Conservation (phyloP, 2,329 filamentous ascomycete species). For the Diaporthe sp. region DNA sequence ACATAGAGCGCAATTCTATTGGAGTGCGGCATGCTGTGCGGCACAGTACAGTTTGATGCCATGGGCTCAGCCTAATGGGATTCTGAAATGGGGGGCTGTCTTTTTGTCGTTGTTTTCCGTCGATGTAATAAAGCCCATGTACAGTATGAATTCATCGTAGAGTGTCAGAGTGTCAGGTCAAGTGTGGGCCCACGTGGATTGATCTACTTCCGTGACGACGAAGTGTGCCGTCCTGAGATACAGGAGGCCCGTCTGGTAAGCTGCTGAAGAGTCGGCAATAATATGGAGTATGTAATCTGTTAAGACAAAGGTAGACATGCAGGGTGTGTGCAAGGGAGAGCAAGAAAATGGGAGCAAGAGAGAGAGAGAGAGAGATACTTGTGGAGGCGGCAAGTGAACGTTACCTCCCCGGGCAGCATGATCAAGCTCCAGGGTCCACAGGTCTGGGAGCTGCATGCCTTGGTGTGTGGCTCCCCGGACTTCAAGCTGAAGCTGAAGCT, state of each 20-base stretch:
- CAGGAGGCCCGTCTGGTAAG: neutral
- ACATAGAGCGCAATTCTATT: neutral
- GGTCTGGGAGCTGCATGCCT: constrained; percentile 1
- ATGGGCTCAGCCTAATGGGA: neutral
- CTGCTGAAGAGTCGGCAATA: neutral
- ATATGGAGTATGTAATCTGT: neutral
- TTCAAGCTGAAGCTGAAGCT: constrained; percentile 7
- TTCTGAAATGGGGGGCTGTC: neutral
- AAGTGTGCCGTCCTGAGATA: neutral
- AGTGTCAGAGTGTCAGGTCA: neutral
- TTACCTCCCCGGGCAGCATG: neutral
- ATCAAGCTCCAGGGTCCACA: neutral
- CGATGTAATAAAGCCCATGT: neutral
- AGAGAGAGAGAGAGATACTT: neutral
- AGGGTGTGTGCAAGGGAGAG: neutral
- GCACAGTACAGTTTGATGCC: neutral
- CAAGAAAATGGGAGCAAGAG: neutral
- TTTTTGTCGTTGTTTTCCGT: too few species aligned
- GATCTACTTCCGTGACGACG: neutral
- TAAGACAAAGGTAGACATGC: neutral
- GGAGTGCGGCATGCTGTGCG: constrained; percentile 2
- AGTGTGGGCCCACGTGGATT: constrained; percentile 2
- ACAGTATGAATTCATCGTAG: neutral
- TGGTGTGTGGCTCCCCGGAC: neutral
- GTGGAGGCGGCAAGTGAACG: neutral